Evolutionary conservation across 352 stramenopile genomes (phyloP), one percentile per base, ranked within the genome.

Genomic region (Globisporangium perplexum): DNA sequence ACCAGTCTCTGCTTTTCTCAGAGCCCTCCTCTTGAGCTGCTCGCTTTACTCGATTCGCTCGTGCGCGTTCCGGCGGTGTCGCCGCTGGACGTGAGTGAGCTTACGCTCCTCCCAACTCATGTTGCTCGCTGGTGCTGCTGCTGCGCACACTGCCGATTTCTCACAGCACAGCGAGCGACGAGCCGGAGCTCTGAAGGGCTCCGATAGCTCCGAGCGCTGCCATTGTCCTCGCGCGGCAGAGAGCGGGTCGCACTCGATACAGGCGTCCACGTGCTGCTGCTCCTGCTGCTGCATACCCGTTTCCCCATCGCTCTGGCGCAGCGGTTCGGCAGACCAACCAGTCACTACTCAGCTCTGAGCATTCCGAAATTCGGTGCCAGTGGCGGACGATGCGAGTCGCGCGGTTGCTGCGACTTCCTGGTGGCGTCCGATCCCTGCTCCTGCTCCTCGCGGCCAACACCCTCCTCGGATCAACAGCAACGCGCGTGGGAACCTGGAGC

Each of bases 401-500:
- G 26, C n/a, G 17, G n/a, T 7, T 45, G 7, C 12, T 45, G 39
- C n/a, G 20, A 2, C 11, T 14, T 45, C 18, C n/a, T 23, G 18
- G 17, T 1, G n/a, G 39, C 39, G 15, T 17, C 35, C 35, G 15
- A 3, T n/a, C 12, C 33, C 39, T 45, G n/a, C n/a, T 45, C 2
- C 6, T 35, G 30, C 38, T 45, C 39, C 39, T 45, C 39, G 39
- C 20, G 7, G 12, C 20, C 20, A 45, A 7, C 39, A 24, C 6
- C 3, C 39, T 17, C 39, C 39, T 17, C 39, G 10, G n/a, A 15
- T 15, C 18, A 6, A 23, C 47, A 24, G 54, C 54, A 8, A 38
- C 42, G 36, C 47, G 55, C 15, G 55, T 68, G 33, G 56, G 65
- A 28, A 48, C 65, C 8, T 83, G 72, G 72, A 75, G 50, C 26